Percentiles rank a stretch among this genome's conserved stretches.
These are phyloP conservation scores for Termitomyces heimii DNA, from an alignment of 768 basidiomycete species.

Conservation along the genomic window DNA sequence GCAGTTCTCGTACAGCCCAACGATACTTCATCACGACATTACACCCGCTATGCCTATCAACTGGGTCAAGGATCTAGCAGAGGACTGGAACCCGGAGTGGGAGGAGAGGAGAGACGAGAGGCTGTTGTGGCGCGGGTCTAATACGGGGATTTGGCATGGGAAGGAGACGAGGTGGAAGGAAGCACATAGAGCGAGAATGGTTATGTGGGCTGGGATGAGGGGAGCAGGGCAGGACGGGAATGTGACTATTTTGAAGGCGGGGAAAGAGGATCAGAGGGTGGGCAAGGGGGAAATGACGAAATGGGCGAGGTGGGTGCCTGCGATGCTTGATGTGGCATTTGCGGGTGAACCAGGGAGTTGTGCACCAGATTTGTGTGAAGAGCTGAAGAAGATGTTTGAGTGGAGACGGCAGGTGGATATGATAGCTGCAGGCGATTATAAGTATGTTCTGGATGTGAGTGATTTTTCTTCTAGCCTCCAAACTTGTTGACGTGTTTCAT, in stretches of 20 bases:
- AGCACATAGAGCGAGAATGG: slow-evolving; percentile 38
- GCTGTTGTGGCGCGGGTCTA: slow-evolving; percentile 68
- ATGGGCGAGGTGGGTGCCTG: slow-evolving; percentile 31
- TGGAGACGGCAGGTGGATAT: slow-evolving; percentile 34
- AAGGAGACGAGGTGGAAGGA: slow-evolving; percentile 34
- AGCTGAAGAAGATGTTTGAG: slow-evolving; percentile 39
- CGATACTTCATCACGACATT: slow-evolving; percentile 49
- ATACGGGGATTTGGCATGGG: slow-evolving; percentile 55
- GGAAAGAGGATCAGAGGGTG: slow-evolving; percentile 19
- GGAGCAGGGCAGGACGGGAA: slow-evolving; percentile 21
- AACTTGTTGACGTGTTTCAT: not conserved
- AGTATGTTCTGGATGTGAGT: slow-evolving; percentile 53
- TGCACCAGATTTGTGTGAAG: slow-evolving; percentile 28
- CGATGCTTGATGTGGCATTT: slow-evolving; percentile 53
- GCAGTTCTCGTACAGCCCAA: slow-evolving; percentile 43
- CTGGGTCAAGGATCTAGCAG: slow-evolving; percentile 33
- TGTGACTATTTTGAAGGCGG: slow-evolving; percentile 27
- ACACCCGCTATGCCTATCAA: slow-evolving; percentile 36
- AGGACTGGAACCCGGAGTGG: slow-evolving; percentile 49
- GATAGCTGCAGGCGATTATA: slow-evolving; percentile 43
- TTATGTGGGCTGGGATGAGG: slow-evolving; percentile 20
- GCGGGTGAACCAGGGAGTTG: slow-evolving; percentile 22
- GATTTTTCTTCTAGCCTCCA: not conserved
- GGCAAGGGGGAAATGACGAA: slow-evolving; percentile 23
- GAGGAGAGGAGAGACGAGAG: slow-evolving; percentile 48